Evolutionary conservation across 768 basidiomycete species (phyloP).

Genomic region (Psilocybe azurescens): DNA sequence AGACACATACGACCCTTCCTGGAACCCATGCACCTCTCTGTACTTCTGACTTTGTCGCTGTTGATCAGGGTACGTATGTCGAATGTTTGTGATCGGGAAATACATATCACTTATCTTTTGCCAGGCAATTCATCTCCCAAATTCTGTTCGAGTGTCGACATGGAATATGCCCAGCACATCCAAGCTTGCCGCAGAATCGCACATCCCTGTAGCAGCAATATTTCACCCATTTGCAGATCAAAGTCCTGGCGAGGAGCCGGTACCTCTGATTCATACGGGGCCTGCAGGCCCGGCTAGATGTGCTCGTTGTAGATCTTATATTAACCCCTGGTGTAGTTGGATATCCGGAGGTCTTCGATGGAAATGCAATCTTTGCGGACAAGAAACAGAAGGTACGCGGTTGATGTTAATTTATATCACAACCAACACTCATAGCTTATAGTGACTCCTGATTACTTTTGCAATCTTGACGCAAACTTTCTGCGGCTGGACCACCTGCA

Average conservation of each 20-base stretch:
- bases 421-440: conserved; percentile 12
- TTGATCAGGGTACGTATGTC: conserved; percentile 78
- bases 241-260: conserved; percentile 76
- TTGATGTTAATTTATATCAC: neutral
- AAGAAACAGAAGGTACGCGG: conserved; percentile 81
- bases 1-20: conserved; percentile 64
- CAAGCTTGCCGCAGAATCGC: conserved; percentile 79
- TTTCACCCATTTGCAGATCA: conserved; percentile 91
- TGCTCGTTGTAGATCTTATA: conserved; percentile 81
- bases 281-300: conserved; percentile 84
- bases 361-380: conserved; percentile 90
- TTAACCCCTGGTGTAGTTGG: conserved; percentile 95
- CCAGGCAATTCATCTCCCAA: conserved; percentile 90
- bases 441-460: conserved; percentile 88
- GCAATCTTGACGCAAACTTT: conserved; percentile 77
- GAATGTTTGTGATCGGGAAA: neutral
- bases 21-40: conserved; percentile 75
- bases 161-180: conserved; percentile 87
- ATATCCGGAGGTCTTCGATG: conserved; percentile 82
- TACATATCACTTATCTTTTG: conserved; percentile 10
- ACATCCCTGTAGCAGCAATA: conserved; percentile 82
- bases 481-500: conserved; percentile 80
- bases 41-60: conserved; percentile 86
- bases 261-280: conserved; percentile 80
- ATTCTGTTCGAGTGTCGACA: conserved; percentile 86